These are phyloP conservation scores for Pelargonium australe DNA, from an alignment of 441 rosid genomes.

Conservation along the genomic window DNA sequence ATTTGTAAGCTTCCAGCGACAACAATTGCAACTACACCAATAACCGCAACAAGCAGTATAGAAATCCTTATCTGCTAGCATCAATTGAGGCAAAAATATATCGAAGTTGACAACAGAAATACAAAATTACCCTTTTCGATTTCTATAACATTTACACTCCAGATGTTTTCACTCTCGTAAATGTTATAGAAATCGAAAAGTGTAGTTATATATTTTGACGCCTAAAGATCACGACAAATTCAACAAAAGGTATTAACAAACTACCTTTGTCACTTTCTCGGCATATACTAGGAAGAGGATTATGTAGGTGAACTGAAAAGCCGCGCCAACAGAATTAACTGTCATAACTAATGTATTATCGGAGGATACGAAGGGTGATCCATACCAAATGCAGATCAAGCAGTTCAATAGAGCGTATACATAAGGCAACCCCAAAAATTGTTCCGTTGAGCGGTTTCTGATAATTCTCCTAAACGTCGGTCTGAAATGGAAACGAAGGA, in stretches of 20 bases:
- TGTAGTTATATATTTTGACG: too few relatives aligned
- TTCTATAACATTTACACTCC: not conserved
- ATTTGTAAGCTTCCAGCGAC: conserved; percentile 50
- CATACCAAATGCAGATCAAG: conserved; percentile 65
- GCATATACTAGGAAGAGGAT: conserved; percentile 42
- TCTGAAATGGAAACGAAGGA: conserved; percentile 30
- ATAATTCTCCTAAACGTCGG: conserved; percentile 67
- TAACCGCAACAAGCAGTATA: conserved; percentile 43
- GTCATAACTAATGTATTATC: conserved; percentile 48
- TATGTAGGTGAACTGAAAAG: conserved; percentile 54
- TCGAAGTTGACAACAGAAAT: not conserved
- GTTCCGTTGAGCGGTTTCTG: conserved; percentile 58
- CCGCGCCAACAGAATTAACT: conserved; percentile 54
- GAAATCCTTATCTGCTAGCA: conserved; percentile 45
- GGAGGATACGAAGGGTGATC: conserved; percentile 47
- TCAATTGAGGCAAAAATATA: conserved; percentile 10
- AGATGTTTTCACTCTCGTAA: too few relatives aligned
- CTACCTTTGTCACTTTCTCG: conserved; percentile 50
- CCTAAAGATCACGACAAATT: too few relatives aligned
- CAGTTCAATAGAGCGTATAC: conserved; percentile 61
- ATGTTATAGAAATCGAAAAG: too few relatives aligned
- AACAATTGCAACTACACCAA: conserved; percentile 34
- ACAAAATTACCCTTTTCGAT: not conserved
- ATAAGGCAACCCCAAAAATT: conserved; percentile 69
- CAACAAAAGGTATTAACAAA: not conserved